A percentile compares a stretch with the other conserved stretches of the same genome.
phyloP scores from a whole-genome alignment of 306 rosid species.

The Sindora glabra region DNA sequence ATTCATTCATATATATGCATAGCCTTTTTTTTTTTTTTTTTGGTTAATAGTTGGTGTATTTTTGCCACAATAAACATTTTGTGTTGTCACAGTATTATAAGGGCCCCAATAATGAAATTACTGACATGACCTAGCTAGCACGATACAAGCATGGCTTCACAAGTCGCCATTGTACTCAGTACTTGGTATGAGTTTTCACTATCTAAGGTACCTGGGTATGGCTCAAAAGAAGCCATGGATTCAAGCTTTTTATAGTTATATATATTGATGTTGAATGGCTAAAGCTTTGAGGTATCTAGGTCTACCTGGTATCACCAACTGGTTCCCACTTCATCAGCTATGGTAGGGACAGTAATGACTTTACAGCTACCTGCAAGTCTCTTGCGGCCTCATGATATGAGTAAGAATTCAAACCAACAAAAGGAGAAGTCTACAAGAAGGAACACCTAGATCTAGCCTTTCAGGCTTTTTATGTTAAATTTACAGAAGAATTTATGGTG shows the following conservation, averaged over 20 bases:
- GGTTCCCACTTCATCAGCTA: not conserved
- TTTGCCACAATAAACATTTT: slow-evolving; percentile 7
- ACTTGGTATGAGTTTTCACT: slow-evolving; percentile 41
- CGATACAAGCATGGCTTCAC: slow-evolving; percentile 31
- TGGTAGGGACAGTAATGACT: not conserved
- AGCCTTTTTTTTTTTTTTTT: slow-evolving; percentile 5
- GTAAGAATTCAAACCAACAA: no score
- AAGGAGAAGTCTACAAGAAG: no score
- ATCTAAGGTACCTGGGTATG: slow-evolving; percentile 26
- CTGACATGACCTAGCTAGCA: slow-evolving; percentile 32
- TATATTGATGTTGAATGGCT: slow-evolving; percentile 12
- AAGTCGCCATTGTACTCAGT: slow-evolving; percentile 36
- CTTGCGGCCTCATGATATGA: not conserved
- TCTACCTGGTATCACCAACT: not conserved
- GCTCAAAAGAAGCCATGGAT: slow-evolving; percentile 22
- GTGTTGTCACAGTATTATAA: slow-evolving; percentile 16
- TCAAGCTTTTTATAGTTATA: no score
- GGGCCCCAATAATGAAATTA: slow-evolving; percentile 27
- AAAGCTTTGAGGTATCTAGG: not conserved
- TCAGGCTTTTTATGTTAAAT: no score
- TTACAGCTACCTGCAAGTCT: not conserved
- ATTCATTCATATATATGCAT: not conserved
- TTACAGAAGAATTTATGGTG: no score
- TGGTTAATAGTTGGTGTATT: not conserved
- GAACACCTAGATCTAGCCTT: no score